Evolutionary conservation across 495 filamentous ascomycete species (phyloP), one percentile per base, ranked within the genome.

Genomic region (Cryomyces minteri): DNA sequence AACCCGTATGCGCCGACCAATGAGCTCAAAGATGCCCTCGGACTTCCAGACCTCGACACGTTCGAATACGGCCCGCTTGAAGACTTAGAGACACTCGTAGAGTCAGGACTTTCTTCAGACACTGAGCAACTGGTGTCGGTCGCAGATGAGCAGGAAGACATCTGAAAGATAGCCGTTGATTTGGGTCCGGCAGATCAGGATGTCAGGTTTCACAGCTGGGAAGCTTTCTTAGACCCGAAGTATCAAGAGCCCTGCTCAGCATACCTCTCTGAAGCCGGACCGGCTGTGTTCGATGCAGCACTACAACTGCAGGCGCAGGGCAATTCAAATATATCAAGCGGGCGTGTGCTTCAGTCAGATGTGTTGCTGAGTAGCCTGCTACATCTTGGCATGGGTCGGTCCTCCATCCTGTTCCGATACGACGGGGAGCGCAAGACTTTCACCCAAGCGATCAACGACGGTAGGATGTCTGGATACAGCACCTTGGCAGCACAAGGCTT

Each of bases 191-290:
- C 64, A 68, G 40, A 72, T 71, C 49, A 76, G 65, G 51, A 82
- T 74, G 18, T 32, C n/a, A 31, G 12, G 12, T 55, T 57, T 43
- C 53, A 49, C 43, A 50, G 51, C 25, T 94, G 86, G 87, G 83
- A 92, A 46, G 68, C 53, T 3, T 88, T 82, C 55, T 62, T 70
- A 7, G 48, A 71, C 37, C 53, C 52, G 8, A 51, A 59, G 37
- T 44, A 51, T 49, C 45, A 51, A 11, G 70, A 75, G 45, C 62
- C 58, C 0, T 53, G 57, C 29, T 72, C 77, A 12, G 62, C 72
- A 37, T 88, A 88, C 47, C 68, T 94, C 32, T 84, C 77, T 4
- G 88, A 95, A 58, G 76, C 80, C 9, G 82, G 85, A 0, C 67
- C 82, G 2, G 60, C 59, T 18, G 73, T 74, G 3, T 88, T 88